A percentile compares a stretch with the other conserved stretches of the same genome.
These are phyloP conservation scores for Phytophthora palmivora DNA, from an alignment of 352 stramenopile species.

Conservation along the genomic window DNA sequence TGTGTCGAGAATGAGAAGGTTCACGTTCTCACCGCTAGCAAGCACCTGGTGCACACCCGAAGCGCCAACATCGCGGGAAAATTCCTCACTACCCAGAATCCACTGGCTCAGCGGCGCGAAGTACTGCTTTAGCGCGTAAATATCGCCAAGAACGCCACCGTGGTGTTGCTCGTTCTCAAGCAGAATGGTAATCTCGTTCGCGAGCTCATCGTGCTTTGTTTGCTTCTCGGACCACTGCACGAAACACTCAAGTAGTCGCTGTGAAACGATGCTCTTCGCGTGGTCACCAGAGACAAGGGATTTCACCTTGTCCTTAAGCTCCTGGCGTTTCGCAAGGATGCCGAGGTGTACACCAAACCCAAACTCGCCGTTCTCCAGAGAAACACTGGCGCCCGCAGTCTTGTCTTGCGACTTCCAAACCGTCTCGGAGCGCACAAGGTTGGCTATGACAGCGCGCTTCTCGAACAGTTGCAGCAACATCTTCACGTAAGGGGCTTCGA, in stretches of 20 bases:
- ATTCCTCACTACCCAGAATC: constrained; percentile 83
- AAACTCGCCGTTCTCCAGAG: constrained; percentile 74
- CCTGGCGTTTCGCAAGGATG: constrained; percentile 72
- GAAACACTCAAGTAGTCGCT: constrained; percentile 59
- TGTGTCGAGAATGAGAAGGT: constrained; percentile 80
- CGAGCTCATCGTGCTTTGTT: constrained; percentile 63
- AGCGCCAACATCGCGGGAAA: constrained; percentile 71
- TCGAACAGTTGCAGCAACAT: constrained; percentile 84
- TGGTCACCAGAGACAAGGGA: constrained; percentile 42
- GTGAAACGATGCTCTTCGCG: constrained; percentile 39
- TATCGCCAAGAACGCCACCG: constrained; percentile 48
- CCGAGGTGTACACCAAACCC: constrained; percentile 76
- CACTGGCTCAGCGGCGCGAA: constrained; percentile 80
- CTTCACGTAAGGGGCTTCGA: constrained; percentile 80
- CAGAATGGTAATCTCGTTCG: constrained; percentile 69
- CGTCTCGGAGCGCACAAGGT: constrained; percentile 71
- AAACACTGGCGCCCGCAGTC: constrained; percentile 36
- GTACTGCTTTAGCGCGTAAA: constrained; percentile 63
- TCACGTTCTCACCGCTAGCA: constrained; percentile 77
- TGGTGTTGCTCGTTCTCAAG: constrained; percentile 68
- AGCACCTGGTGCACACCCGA: constrained; percentile 81
- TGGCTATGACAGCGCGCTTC: constrained; percentile 72
- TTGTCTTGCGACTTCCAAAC: constrained; percentile 72
- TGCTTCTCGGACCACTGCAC: constrained; percentile 56
- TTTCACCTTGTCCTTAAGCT: constrained; percentile 71